Percentiles rank a stretch among this genome's conserved stretches.
Conservation (phyloP, 768 basidiomycete species). For the Chalciporus sphaerocephalus region DNA sequence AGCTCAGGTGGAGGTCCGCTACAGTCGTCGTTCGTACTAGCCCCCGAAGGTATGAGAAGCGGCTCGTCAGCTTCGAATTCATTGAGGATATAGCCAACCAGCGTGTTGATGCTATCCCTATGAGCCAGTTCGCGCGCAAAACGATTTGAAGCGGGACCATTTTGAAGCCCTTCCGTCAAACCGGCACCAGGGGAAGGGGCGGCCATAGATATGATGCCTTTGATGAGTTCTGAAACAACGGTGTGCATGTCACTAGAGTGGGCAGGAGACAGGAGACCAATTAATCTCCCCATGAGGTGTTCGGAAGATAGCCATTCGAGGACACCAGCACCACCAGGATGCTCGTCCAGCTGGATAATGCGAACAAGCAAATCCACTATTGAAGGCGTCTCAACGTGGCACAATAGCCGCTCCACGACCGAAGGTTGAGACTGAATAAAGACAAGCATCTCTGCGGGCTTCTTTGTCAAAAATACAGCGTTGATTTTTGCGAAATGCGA, state of each 20-base stretch:
- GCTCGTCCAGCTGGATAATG: constrained; percentile 85
- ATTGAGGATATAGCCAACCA: constrained; percentile 73
- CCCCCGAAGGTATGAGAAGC: constrained; percentile 15
- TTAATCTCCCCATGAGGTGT: constrained; percentile 73
- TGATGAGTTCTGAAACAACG: constrained; percentile 86
- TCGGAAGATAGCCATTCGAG: constrained; percentile 90
- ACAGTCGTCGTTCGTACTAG: constrained; percentile 12
- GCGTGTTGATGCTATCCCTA: constrained; percentile 60
- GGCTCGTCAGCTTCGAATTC: constrained; percentile 41
- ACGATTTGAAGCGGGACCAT: constrained; percentile 73
- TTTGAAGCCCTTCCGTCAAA: constrained; percentile 64
- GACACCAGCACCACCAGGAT: constrained; percentile 74
- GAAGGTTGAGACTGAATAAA: constrained; percentile 84
- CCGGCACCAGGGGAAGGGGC: constrained; percentile 79
- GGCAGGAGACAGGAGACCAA: constrained; percentile 77
- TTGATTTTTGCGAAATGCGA: constrained; percentile 95
- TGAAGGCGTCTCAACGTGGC: constrained; percentile 84
- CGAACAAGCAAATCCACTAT: constrained; percentile 89
- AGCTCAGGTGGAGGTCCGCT: constrained; percentile 13
- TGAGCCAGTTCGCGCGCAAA: constrained; percentile 87
- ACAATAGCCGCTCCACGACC: constrained; percentile 76
- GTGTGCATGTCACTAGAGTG: constrained; percentile 74
- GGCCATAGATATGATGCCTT: constrained; percentile 91
- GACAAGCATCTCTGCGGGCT: constrained; percentile 88
- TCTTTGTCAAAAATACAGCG: constrained; percentile 80